These are phyloP conservation scores for Ophioceras dolichostomum DNA, from an alignment of 2,329 filamentous ascomycete genomes.

Conservation along the genomic window DNA sequence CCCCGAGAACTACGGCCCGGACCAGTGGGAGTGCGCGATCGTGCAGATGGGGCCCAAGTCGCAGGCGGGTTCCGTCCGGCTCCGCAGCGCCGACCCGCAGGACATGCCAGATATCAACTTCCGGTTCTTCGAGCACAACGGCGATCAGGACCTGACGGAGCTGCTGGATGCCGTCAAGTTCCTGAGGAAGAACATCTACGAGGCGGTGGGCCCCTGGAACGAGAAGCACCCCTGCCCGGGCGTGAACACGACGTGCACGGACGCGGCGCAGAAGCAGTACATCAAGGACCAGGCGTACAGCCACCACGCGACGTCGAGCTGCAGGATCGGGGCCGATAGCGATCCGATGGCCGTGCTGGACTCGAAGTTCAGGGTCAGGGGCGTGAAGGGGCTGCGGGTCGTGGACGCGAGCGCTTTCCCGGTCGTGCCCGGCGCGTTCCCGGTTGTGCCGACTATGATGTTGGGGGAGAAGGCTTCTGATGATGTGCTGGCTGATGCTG, in stretches of 20 bases:
- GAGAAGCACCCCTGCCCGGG: constrained; percentile 8
- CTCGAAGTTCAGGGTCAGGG: constrained; percentile 36
- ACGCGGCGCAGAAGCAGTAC: constrained; percentile 7
- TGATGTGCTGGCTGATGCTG: constrained; percentile 23
- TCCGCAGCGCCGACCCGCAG: constrained; percentile 43
- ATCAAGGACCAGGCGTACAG: constrained; percentile 30
- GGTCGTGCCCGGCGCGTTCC: constrained; percentile 26
- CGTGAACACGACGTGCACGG: constrained; percentile 6
- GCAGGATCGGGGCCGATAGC: constrained; percentile 34
- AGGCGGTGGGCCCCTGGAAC: constrained; percentile 8
- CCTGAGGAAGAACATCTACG: constrained; percentile 6
- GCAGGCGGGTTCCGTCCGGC: constrained; percentile 39
- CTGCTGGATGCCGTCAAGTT: constrained; percentile 9
- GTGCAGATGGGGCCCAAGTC: constrained; percentile 49
- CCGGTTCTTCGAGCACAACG: constrained; percentile 39
- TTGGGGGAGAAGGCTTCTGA: constrained; percentile 41
- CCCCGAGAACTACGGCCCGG: constrained; percentile 14
- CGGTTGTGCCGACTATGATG: constrained; percentile 39
- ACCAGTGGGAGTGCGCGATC: constrained; percentile 24
- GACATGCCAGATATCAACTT: constrained; percentile 46
- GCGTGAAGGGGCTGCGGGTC: constrained; percentile 36
- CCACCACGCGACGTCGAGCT: constrained; percentile 41
- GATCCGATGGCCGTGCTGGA: constrained; percentile 41
- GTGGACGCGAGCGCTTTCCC: constrained; percentile 44
- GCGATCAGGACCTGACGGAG: constrained; percentile 8